Percentiles rank a stretch among this genome's conserved stretches.
These are phyloP conservation scores for Coccomyxa sp. DNA, from an alignment of 139 green algal genomes.

Conservation along the genomic window DNA sequence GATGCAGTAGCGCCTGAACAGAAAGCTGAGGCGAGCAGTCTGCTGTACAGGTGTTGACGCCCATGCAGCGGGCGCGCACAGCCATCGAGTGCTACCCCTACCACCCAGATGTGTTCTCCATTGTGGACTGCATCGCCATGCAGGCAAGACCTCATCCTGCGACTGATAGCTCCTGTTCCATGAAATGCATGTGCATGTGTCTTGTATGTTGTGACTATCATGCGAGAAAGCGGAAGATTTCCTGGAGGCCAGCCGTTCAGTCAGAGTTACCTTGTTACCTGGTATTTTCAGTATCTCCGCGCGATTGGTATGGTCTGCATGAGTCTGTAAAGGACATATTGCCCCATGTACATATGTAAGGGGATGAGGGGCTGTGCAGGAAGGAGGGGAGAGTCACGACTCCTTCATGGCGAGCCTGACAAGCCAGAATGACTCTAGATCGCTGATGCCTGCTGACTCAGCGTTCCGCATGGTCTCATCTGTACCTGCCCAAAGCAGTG, in stretches of 20 bases:
- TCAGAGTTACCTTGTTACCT: too few species aligned
- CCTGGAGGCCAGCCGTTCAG: too few species aligned
- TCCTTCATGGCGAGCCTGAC: background rate
- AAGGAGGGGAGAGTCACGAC: background rate
- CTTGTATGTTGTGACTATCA: too few species aligned
- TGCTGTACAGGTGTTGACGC: background rate
- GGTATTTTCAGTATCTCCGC: too few species aligned
- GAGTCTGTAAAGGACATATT: too few species aligned
- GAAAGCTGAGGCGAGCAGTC: background rate
- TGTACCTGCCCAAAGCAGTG: too few species aligned
- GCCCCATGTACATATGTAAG: too few species aligned
- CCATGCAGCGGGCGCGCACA: background rate
- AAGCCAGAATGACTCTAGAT: background rate
- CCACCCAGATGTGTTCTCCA: background rate
- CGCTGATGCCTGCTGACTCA: background rate
- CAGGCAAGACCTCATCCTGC: background rate
- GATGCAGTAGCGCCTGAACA: too few species aligned
- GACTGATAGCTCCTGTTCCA: background rate
- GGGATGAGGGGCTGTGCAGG: too few species aligned
- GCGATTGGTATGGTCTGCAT: too few species aligned
- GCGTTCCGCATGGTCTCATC: background rate
- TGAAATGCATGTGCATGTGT: too few species aligned
- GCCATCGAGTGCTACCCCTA: background rate
- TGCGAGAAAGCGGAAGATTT: too few species aligned
- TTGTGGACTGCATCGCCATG: background rate